Evolutionary conservation across 768 basidiomycete species (phyloP).

Genomic region (Pleurotus djamor): DNA sequence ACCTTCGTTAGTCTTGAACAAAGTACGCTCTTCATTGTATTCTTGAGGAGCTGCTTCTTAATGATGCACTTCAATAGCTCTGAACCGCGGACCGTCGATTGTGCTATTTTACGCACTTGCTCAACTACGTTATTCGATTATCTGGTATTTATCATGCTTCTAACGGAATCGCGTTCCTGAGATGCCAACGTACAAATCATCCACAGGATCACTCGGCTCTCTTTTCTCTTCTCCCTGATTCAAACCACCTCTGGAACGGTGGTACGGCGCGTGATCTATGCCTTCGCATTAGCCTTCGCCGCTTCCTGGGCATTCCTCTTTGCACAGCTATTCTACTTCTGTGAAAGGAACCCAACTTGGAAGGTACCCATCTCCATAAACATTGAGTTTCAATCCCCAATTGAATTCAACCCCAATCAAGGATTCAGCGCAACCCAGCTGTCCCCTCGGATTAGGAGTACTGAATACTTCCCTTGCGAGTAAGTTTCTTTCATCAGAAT

Average conservation of each 20-base stretch:
- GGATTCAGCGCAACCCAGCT: slow-evolving; percentile 25
- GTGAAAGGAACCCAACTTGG: slow-evolving; percentile 20
- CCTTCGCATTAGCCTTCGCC: slow-evolving; percentile 19
- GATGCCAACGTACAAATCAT: neutral
- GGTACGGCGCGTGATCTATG: slow-evolving; percentile 15
- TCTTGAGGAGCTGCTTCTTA: neutral
- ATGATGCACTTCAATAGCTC: slow-evolving; percentile 5
- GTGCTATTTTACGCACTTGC: slow-evolving; percentile 17
- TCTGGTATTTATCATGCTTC: slow-evolving; percentile 13
- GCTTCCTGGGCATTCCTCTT: slow-evolving; percentile 26
- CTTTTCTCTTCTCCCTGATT: slow-evolving; percentile 40
- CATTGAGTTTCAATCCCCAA: too few relatives aligned
- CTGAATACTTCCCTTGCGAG: slow-evolving; percentile 44
- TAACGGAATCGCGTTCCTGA: neutral
- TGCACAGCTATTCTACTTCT: slow-evolving; percentile 32
- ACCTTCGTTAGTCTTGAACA: slow-evolving; percentile 19
- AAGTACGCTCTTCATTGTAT: slow-evolving; percentile 11
- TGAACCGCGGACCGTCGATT: slow-evolving; percentile 9
- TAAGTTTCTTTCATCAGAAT: slow-evolving; percentile 19
- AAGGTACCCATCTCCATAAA: slow-evolving; percentile 10
- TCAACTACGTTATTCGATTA: slow-evolving; percentile 18
- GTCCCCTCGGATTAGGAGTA: slow-evolving; percentile 35
- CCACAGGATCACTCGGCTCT: slow-evolving; percentile 30
- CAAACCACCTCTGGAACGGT: slow-evolving; percentile 28
- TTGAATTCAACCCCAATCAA: slow-evolving; percentile 18